Evolutionary conservation across 352 stramenopile genomes (phyloP).

Genomic region (Pythium sp.): DNA sequence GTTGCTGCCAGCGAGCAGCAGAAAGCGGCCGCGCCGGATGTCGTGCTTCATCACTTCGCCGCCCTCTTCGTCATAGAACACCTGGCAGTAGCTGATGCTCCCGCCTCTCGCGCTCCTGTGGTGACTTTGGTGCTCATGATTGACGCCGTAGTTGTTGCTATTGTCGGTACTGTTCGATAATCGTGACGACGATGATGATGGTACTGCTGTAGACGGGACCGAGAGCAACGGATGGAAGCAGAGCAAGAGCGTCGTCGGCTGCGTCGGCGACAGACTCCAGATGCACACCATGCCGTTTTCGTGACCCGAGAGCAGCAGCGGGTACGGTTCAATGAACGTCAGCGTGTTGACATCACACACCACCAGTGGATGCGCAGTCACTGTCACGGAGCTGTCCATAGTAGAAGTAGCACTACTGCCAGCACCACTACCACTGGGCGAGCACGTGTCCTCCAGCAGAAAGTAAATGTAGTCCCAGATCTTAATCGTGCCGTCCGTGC

Average conservation of each 20-base stretch:
- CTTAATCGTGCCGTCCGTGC: conserved; percentile 62
- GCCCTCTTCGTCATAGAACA: conserved; percentile 63
- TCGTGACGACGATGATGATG: neutral
- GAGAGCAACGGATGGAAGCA: conserved; percentile 29
- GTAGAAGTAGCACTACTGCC: neutral
- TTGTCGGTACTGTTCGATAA: neutral
- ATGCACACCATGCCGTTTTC: conserved; percentile 67
- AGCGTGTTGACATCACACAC: conserved; percentile 58
- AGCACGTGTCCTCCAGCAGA: conserved; percentile 63
- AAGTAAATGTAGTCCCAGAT: conserved; percentile 89
- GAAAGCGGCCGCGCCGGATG: conserved; percentile 45
- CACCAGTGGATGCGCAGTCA: neutral
- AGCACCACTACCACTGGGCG: neutral
- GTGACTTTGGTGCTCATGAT: neutral
- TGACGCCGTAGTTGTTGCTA: neutral
- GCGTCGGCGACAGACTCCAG: conserved; percentile 51
- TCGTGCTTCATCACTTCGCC: conserved; percentile 47
- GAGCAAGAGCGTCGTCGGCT: conserved; percentile 39
- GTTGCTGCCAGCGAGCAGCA: conserved; percentile 38
- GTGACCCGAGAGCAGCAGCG: conserved; percentile 61
- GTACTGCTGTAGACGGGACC: neutral
- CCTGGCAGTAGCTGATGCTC: conserved; percentile 43
- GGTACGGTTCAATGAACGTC: conserved; percentile 75
- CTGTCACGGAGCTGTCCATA: conserved; percentile 12
- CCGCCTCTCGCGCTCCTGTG: conserved; percentile 14